Conservation (phyloP, 805 yeast species). For the Priceomyces carsonii region DNA sequence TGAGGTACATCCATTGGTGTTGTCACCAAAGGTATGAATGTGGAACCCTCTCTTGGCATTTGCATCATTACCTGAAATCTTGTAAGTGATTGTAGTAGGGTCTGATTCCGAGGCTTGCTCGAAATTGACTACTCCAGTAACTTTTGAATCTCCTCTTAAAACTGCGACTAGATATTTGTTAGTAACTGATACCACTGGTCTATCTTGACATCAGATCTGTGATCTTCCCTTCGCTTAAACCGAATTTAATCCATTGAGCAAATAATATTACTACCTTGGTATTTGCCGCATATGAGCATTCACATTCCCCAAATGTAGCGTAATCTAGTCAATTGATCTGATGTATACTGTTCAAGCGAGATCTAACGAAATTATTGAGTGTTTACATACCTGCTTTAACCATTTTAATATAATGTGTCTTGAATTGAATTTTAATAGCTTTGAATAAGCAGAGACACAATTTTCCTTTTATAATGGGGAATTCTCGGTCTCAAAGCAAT, state of each 20-base stretch:
- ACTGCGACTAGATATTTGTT: conserved; percentile 71
- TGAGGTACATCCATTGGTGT: conserved; percentile 98
- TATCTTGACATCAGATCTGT: background rate
- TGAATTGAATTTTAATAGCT: conserved; percentile 3
- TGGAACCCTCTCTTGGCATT: conserved; percentile 96
- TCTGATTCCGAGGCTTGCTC: conserved; percentile 78
- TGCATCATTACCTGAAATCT: conserved; percentile 85
- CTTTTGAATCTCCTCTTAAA: conserved; percentile 91
- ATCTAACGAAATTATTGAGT: too few species aligned
- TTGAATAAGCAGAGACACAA: background rate
- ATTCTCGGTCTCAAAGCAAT: conserved; percentile 5
- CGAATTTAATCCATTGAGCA: conserved; percentile 3
- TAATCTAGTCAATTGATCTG: background rate
- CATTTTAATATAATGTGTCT: conserved; percentile 37
- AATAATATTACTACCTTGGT: conserved; percentile 1
- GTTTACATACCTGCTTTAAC: conserved; percentile 62
- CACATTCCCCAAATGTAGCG: too few species aligned
- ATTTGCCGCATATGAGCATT: background rate
- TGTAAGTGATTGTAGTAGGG: conserved; percentile 86
- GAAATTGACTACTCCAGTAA: conserved; percentile 83
- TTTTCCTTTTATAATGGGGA: conserved; percentile 1
- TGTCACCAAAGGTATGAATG: conserved; percentile 97
- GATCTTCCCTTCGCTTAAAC: too few species aligned
- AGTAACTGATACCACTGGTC: conserved; percentile 7
- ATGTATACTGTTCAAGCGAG: too few species aligned